Evolutionary conservation across 1,284 basidiomycete species (phyloP).

Genomic region (Trichosporon inkin): DNA sequence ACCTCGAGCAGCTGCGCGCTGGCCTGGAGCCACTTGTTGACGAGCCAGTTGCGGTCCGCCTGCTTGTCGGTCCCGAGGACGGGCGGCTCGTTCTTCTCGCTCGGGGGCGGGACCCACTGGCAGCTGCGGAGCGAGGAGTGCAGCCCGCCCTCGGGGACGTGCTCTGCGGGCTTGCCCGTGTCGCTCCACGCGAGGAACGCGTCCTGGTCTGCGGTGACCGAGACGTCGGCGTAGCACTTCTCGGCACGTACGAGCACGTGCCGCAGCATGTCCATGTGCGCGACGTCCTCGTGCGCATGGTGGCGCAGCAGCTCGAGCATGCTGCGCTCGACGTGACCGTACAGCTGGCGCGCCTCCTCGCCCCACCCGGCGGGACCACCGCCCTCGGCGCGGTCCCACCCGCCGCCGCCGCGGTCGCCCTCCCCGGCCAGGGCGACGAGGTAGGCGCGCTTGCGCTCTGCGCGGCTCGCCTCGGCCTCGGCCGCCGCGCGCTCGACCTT

Average conservation of each 20-base stretch:
- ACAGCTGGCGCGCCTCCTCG: constrained; percentile 25
- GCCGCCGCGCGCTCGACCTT: constrained; percentile 18
- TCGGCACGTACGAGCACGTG: constrained; percentile 17
- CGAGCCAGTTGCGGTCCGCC: constrained; percentile 23
- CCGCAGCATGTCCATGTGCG: constrained; percentile 18
- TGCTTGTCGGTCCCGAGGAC: constrained; percentile 16
- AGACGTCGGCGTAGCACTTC: constrained; percentile 15
- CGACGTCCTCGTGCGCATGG: constrained; percentile 24
- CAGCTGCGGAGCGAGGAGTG: constrained; percentile 7
- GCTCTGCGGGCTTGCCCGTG: background rate
- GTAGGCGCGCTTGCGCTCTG: constrained; percentile 25
- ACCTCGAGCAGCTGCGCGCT: constrained; percentile 1
- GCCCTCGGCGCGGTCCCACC: constrained; percentile 19
- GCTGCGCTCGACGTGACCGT: constrained; percentile 19
- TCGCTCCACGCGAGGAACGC: constrained; percentile 30
- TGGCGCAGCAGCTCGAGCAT: constrained; percentile 22
- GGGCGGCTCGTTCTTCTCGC: constrained; percentile 13
- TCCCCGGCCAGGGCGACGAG: constrained; percentile 23
- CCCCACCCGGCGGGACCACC: constrained; percentile 24
- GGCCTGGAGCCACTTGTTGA: constrained; percentile 21
- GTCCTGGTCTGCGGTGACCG: constrained; percentile 27
- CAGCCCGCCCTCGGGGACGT: background rate
- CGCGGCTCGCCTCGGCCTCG: constrained; percentile 17
- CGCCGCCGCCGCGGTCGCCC: constrained; percentile 22
- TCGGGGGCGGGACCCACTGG: constrained; percentile 12